Percentiles rank a stretch among this genome's conserved stretches.
These are phyloP conservation scores for Aspergillus sp. DNA, from an alignment of 2,329 filamentous ascomycete genomes.

Conservation along the genomic window DNA sequence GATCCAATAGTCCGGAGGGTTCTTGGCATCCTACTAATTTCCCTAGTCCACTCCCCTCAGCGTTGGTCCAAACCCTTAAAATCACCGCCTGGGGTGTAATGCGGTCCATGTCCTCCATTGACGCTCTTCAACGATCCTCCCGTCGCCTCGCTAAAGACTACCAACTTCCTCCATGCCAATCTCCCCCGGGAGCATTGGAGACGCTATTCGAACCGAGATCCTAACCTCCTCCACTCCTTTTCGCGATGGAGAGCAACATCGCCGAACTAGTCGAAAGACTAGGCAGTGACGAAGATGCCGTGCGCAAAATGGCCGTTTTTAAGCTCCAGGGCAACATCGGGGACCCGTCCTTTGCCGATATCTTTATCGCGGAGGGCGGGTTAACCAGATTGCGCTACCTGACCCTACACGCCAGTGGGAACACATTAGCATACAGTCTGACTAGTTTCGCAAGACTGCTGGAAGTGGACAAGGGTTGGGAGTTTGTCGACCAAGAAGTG, in stretches of 20 bases:
- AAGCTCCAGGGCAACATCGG: constrained; percentile 94
- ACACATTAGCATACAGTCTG: constrained; percentile 92
- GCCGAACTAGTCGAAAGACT: constrained; percentile 59
- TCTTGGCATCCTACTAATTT: no score
- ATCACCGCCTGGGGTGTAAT: no score
- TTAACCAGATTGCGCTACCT: constrained; percentile 76
- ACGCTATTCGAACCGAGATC: not conserved
- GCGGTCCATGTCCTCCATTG: no score
- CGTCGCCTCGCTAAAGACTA: no score
- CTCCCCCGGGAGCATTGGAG: no score
- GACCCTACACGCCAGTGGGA: constrained; percentile 81
- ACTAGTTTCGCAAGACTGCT: constrained; percentile 83
- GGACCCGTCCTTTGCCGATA: constrained; percentile 92
- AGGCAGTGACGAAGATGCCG: constrained; percentile 72
- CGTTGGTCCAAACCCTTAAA: no score
- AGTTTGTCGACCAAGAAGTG: constrained; percentile 55
- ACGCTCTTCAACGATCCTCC: no score
- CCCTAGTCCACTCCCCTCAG: no score
- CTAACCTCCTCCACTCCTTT: not conserved
- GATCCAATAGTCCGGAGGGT: no score
- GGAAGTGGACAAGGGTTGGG: constrained; percentile 98
- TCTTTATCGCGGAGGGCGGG: constrained; percentile 89
- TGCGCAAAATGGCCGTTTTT: constrained; percentile 98
- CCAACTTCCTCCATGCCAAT: not conserved
- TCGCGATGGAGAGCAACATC: constrained; percentile 53